phyloP scores from a whole-genome alignment of 1,284 basidiomycete genomes.

The Fomitiporia mediterranea region DNA sequence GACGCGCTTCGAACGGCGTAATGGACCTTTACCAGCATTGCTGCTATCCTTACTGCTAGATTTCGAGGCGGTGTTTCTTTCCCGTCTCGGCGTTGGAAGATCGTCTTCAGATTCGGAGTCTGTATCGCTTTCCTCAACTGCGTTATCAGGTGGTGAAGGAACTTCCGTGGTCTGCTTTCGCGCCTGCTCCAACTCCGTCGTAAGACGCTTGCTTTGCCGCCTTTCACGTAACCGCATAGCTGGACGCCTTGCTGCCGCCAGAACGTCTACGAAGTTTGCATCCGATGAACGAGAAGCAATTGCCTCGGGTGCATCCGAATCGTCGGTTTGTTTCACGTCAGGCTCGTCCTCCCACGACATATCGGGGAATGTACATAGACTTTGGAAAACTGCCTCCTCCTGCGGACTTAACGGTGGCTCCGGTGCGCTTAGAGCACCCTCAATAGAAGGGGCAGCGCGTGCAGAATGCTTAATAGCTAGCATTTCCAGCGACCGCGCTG shows the following conservation, averaged over 20 bases:
- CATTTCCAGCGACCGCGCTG: conserved; percentile 25
- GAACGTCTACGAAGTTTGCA: conserved; percentile 5
- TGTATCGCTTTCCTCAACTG: background rate
- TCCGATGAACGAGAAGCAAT: background rate
- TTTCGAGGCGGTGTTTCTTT: background rate
- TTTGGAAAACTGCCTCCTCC: conserved; percentile 64
- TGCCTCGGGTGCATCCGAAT: background rate
- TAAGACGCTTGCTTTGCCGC: background rate
- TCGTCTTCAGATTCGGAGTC: conserved; percentile 8
- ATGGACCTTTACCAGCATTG: conserved; percentile 25
- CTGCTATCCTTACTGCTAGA: background rate
- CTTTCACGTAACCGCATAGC: background rate
- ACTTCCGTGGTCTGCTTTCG: background rate
- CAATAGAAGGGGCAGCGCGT: conserved; percentile 1
- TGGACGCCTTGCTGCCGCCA: conserved; percentile 4
- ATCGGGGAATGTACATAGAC: conserved; percentile 45
- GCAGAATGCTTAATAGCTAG: conserved; percentile 24
- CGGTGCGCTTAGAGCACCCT: background rate
- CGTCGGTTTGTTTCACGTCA: background rate
- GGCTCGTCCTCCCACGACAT: conserved; percentile 4
- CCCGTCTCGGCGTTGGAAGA: background rate
- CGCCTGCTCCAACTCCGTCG: background rate
- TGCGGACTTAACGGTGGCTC: conserved; percentile 53
- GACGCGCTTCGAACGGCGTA: conserved; percentile 65
- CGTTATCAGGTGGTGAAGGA: too few species aligned